phyloP scores from a whole-genome alignment of 106 monocot species.

The Hemerocallis citrina region DNA sequence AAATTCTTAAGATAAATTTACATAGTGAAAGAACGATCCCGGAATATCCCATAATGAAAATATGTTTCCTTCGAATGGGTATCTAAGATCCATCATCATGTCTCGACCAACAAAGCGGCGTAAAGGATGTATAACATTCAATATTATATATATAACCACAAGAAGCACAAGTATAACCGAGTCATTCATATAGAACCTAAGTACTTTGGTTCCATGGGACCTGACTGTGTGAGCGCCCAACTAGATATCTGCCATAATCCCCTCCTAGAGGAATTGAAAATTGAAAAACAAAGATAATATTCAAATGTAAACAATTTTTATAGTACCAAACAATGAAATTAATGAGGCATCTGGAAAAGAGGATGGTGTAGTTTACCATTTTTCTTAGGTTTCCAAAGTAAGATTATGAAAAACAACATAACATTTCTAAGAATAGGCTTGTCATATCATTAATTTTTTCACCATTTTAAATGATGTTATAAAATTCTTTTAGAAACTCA shows the following conservation, averaged over 20 bases:
- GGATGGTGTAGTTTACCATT: too few relatives aligned
- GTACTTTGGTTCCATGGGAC: slow-evolving; percentile 64
- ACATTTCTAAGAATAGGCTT: too few relatives aligned
- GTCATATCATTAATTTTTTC: too few relatives aligned
- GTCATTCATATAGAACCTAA: slow-evolving; percentile 78
- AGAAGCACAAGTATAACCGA: slow-evolving; percentile 74
- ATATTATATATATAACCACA: slow-evolving; percentile 33
- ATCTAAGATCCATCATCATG: slow-evolving; percentile 70
- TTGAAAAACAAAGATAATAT: slow-evolving; percentile 1
- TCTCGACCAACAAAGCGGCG: slow-evolving; percentile 78
- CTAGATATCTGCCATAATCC: slow-evolving; percentile 52
- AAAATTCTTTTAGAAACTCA: too few relatives aligned
- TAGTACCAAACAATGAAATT: too few relatives aligned
- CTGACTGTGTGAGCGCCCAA: slow-evolving; percentile 62
- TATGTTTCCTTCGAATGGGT: slow-evolving; percentile 69
- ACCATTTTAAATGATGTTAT: too few relatives aligned
- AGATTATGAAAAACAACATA: too few relatives aligned
- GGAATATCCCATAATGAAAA: slow-evolving; percentile 88
- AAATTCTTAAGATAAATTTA: neutral
- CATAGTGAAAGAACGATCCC: slow-evolving; percentile 26
- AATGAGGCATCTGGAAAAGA: too few relatives aligned
- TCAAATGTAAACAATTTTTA: too few relatives aligned
- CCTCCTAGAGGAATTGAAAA: slow-evolving; percentile 14
- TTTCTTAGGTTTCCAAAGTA: too few relatives aligned
- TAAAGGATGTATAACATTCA: slow-evolving; percentile 85